Base-by-base conservation (phyloP, 2,329 filamentous ascomycete genomes). In the Cercospora zeina region DNA sequence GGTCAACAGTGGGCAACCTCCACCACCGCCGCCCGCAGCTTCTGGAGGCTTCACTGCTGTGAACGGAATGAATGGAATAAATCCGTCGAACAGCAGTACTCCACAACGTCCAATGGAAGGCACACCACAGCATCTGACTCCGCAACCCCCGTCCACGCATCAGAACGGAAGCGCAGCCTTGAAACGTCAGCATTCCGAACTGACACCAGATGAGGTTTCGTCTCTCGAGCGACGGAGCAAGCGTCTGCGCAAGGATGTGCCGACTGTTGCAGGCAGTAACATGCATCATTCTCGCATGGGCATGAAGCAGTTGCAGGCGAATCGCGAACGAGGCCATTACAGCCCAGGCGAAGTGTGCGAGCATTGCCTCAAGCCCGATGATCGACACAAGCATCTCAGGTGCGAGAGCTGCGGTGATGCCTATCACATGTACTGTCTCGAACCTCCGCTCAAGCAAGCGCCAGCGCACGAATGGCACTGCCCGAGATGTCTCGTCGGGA, bases 391-490 rank as follows among this genome's bases (percentile, higher is more conserved):
- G 53, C 84, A 97, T 16, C 80, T 96, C 4, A 78, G 91, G 4
- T 99, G 95, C 75, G 95, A 97, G 73, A 92, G 91, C 61, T 99
- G 95, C 77, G 93, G 97, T 65, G 84, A 90, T 71, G 89, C 89
- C 2, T 97, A 88, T 71, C 95, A 99, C 73, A 90, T 89, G 69
- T 83, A 87, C 63, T 99, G 95, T 72, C 84, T 97, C 19, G 95
- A 99, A 67, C 93, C 93, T 34, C 91, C 90, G 1, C 79, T 96
- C 47, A 89, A 88, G 69, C 86, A 89, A 66, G 86, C 89, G 65
- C 91, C 92, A 0, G 89, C 95, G 24, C 83, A 87, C 58, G 95
- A 97, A 72, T 99, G 95, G 95, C 93, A 97, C 74, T 99, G 95
- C 69, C 89, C 95, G 0, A 87, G 92, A 71, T 99, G 95, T 74